phyloP scores from a whole-genome alignment of 1,284 basidiomycete genomes.

The Athelia sp. region DNA sequence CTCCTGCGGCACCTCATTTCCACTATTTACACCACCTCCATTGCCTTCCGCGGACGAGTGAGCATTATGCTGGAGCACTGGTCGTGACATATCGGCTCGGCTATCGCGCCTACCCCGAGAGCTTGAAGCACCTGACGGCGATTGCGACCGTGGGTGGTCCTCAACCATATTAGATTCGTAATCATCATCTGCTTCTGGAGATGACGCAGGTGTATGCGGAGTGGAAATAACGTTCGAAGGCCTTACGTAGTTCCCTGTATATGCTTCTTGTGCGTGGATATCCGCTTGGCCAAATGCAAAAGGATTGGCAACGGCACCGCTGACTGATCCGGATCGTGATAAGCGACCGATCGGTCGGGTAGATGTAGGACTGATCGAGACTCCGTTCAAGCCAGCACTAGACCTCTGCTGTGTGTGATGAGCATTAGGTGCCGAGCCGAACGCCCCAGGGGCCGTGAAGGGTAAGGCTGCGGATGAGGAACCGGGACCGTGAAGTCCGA shows the following conservation, averaged over 20 bases:
- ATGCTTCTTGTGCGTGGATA: constrained; percentile 7
- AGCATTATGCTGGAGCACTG: constrained; percentile 14
- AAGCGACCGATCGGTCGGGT: constrained; percentile 45
- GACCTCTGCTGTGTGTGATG: constrained; percentile 12
- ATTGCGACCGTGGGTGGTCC: constrained; percentile 21
- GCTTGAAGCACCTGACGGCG: constrained; percentile 15
- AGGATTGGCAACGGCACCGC: constrained; percentile 34
- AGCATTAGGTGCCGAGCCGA: constrained; percentile 18
- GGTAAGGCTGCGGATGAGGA: constrained; percentile 22
- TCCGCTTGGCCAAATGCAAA: constrained; percentile 30
- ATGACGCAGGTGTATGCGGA: constrained; percentile 20
- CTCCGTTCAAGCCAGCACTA: background rate
- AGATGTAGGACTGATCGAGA: constrained; percentile 5
- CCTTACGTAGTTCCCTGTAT: constrained; percentile 17
- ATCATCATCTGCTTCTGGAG: constrained; percentile 35
- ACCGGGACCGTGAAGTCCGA: constrained; percentile 28
- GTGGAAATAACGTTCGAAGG: constrained; percentile 24
- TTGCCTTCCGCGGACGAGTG: constrained; percentile 12
- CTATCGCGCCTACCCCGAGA: constrained; percentile 10
- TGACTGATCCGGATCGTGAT: constrained; percentile 63
- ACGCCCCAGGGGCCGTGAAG: constrained; percentile 26
- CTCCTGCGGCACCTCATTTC: constrained; percentile 75
- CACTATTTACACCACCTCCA: constrained; percentile 19
- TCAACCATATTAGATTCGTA: constrained; percentile 34
- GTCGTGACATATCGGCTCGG: constrained; percentile 17